A percentile compares a stretch with the other conserved stretches of the same genome.
Evolutionary conservation across 2,329 filamentous ascomycete species (phyloP).

Genomic region (Phaeosphaeriaceae sp.): DNA sequence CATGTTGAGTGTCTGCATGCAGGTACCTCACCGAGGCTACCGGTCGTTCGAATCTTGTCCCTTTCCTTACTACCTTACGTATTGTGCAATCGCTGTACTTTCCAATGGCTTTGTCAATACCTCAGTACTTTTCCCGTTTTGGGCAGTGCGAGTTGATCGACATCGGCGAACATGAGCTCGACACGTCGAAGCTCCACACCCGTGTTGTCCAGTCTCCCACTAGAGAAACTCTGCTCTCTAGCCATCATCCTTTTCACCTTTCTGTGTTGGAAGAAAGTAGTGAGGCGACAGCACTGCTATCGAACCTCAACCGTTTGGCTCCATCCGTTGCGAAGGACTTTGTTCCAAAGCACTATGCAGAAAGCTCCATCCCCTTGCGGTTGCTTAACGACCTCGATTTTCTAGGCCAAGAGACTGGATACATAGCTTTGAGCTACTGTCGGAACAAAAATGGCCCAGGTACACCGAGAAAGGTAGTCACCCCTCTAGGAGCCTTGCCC

Average conservation of each 20-base stretch:
- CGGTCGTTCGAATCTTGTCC: neutral
- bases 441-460: conserved; percentile 42
- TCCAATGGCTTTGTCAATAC: conserved; percentile 21
- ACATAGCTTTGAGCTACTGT: conserved; percentile 54
- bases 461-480: conserved; percentile 29
- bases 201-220: conserved; percentile 28
- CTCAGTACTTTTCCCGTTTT: conserved; percentile 23
- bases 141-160: conserved; percentile 38
- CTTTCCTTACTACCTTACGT: neutral
- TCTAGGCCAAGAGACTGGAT: conserved; percentile 44
- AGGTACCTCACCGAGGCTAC: no score
- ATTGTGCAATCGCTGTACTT: conserved; percentile 16
- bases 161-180: conserved; percentile 39
- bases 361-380: conserved; percentile 42
- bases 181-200: conserved; percentile 34
- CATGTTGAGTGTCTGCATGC: conserved; percentile 2
- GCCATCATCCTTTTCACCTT: conserved; percentile 12
- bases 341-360: conserved; percentile 26
- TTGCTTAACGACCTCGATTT: conserved; percentile 47
- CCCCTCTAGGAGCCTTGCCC: conserved; percentile 35
- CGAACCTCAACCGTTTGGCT: conserved; percentile 32
- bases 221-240: conserved; percentile 24
- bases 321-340: conserved; percentile 42
- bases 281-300: conserved; percentile 32
- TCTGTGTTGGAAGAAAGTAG: conserved; percentile 13